Evolutionary conservation across 208 protist species (phyloP), one percentile per base, ranked within the genome.

Genomic region (Porcisia hertigi): DNA sequence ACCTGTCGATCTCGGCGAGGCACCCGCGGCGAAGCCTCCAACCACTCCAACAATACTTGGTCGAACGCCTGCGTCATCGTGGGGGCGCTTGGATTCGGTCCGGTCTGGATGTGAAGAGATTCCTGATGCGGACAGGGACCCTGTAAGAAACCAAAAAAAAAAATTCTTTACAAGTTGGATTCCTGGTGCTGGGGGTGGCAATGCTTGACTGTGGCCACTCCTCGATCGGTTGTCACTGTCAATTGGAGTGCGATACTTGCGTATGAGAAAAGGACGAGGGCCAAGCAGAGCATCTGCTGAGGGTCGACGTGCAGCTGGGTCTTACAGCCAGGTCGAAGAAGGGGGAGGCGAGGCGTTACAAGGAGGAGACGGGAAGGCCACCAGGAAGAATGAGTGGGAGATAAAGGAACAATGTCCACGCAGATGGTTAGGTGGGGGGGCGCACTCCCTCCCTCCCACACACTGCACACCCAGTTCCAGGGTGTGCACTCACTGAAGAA

Each of bases 1-100:
- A 55, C 71, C 70, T 79, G 74, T 34, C 80, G 69, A 36, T 84
- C 80, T 2, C 75, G 78, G 9, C 75, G 80, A 3, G 80, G 75
- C n/a, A 84, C 43, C 12, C 57, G 66, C 54, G 74, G 74, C 20
- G 69, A 57, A 2, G 71, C 54, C 53, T 71, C 69, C 1, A 84
- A 70, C 75, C 80, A 84, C 34, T 70, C 58, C 5, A 77, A 62
- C 69, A 86, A 45, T 23, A 80, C 47, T 60, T 77, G 25, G 34
- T 76, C 74, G 12, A 80, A 58, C 75, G 69, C 66, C 18, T 88
- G 53, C 9, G 71, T 7, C 65, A 79, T 76, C 30, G 20, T 5
- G 6, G 20, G 30, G 4, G 14, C 7, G 34, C 20, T 6, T 20
- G 16, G 23, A 60, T 18, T 45, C 25, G 20, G 7, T 8, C 3